Evolutionary conservation across 352 stramenopile species (phyloP), one percentile per base, ranked within the genome.

Genomic region (Pythium rhizo-oryzae): DNA sequence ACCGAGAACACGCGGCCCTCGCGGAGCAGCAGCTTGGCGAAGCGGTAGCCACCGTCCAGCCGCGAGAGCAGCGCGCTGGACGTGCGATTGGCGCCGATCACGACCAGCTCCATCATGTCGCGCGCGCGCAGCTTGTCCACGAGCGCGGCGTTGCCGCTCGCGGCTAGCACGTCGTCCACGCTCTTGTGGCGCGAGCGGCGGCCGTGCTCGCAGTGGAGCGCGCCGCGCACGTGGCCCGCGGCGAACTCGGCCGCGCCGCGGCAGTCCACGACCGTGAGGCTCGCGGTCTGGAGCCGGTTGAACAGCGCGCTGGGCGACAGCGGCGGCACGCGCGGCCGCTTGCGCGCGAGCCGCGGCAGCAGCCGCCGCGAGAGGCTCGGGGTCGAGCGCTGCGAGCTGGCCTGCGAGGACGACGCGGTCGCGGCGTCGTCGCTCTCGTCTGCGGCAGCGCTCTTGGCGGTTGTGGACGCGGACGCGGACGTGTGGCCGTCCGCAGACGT

Each of bases 1-100:
- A 94, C 86, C 0, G 84, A 91, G 59, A 84, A 91, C 35, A 93
- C 84, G 21, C 84, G 78, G 15, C 81, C 83, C 57, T 94, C 86
- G 0, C 72, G 66, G 25, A 89, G 63, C 16, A 94, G 65, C 71
- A 92, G 79, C 39, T 76, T 80, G 19, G 84, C 83, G 41, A 94
- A 79, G 23, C 77, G 76, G 71, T 88, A 92, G 57, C 83, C 81
- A 72, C 82, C 90, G 71, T 93, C 85, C 61, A 89, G 77, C 24
- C 74, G 74, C 57, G 86, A 81, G 16, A 91, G 74, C 62, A 91
- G 74, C 12, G 80, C 70, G 30, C 72, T 76, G 19, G 60, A 66
- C 11, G 76, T 79, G 67, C 82, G 73, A 53, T 90, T 90, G 35
- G 72, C 73, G 25, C 80, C 81, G 55, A 93, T 75, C 19, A 93